Base-by-base conservation (phyloP, 1,139 yeast genomes). In the Chernovozyma sophiae-reginae region DNA sequence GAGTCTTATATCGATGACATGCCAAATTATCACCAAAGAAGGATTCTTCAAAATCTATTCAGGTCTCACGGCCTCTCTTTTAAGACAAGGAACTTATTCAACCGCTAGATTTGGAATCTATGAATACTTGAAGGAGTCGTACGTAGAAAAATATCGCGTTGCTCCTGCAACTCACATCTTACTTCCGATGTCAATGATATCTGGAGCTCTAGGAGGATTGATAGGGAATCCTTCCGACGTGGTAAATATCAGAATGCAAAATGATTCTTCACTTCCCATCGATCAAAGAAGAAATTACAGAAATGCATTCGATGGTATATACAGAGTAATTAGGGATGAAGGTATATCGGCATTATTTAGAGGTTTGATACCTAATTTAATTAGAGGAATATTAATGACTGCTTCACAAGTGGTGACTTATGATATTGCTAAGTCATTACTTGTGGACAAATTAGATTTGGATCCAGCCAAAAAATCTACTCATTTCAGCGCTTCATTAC, bases 351-450 rank as follows among this genome's bases (percentile, higher is more conserved):
- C 87, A 2, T 62, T 85, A 42, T 80, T 83, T 53, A 71, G 92
- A 44, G 96, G 96, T 1, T 65, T 85, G 44, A 72, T 72, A 19
- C 95, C 96, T 18, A 87, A 87, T 53, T 71, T 86, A 49, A 72
- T 81, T 3, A 72, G 96, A 53, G 96, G 95, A 16, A 77, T 86
- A 8, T 68, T 87, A 40, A 87, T 87, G 96, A 87, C 96, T 0
- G 90, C 95, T 1, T 81, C 94, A 2, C 96, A 87, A 57, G 94
- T 86, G 39, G 96, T 86, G 3, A 83, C 95, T 0, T 87, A 87
- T 51, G 96, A 87, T 57, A 68, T 81, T 35, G 82, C 87, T 36
- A 87, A 87, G 58, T 63, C 64, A 18, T 45, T 79, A 31, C 64
- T 86, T 39, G 84, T 85, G 12, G 63, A 67, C 5, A 51, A 58